phyloP scores from a whole-genome alignment of 192 early-diverging fungal genomes.

The Thoreauomyces humboldtii region DNA sequence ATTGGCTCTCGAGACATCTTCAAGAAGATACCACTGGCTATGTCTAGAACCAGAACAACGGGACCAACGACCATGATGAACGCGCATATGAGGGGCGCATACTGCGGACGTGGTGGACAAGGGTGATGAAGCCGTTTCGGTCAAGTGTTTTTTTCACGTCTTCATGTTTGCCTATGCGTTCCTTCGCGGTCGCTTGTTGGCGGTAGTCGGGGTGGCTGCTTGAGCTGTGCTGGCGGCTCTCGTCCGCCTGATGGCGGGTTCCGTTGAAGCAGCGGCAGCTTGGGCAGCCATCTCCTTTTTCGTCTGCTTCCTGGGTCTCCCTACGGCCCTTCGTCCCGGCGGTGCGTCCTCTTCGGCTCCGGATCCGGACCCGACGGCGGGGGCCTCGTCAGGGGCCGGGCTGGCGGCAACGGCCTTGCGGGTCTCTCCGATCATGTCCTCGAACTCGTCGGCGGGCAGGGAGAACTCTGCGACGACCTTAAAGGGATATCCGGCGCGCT shows the following conservation, averaged over 20 bases:
- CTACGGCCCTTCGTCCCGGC: constrained; percentile 16
- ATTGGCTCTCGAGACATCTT: too few species aligned
- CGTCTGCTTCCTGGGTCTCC: constrained; percentile 15
- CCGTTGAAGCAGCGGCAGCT: too few species aligned
- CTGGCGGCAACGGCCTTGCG: constrained; percentile 11
- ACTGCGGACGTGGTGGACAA: too few species aligned
- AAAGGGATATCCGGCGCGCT: constrained; percentile 27
- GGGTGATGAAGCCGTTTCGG: too few species aligned
- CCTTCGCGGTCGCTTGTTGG: constrained; percentile 16
- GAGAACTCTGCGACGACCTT: constrained; percentile 21
- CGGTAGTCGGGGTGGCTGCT: constrained; percentile 9
- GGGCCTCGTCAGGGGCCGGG: not conserved
- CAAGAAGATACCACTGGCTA: too few species aligned
- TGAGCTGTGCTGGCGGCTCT: not conserved
- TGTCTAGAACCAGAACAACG: too few species aligned
- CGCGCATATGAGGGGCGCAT: too few species aligned
- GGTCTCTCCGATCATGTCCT: constrained; percentile 16
- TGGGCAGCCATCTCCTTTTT: constrained; percentile 3
- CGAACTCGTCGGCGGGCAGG: constrained; percentile 30
- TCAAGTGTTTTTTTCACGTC: too few species aligned
- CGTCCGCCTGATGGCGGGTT: constrained; percentile 18
- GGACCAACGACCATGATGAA: too few species aligned
- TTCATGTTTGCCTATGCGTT: too few species aligned
- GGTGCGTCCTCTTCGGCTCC: not conserved
- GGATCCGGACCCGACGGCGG: not conserved